phyloP scores from a whole-genome alignment of 352 stramenopile genomes.

The Pythium oligandrum region DNA sequence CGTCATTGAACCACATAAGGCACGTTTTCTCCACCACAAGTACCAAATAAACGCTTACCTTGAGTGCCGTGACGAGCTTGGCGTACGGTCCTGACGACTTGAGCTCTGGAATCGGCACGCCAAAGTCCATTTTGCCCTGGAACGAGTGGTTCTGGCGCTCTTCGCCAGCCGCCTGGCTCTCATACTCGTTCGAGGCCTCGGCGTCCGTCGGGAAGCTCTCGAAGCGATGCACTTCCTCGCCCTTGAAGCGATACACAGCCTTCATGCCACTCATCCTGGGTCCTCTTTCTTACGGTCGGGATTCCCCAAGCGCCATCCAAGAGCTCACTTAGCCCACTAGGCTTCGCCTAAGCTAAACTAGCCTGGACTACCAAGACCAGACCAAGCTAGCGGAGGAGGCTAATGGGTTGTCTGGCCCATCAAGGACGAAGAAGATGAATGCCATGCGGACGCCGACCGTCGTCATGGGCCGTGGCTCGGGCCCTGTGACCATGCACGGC shows the following conservation, averaged over 20 bases:
- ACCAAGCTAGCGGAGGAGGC: no score
- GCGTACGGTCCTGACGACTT: slow-evolving; percentile 67
- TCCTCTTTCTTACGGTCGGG: no score
- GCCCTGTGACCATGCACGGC: slow-evolving; percentile 1
- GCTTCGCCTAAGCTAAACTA: slow-evolving; percentile 4
- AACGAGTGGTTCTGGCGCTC: slow-evolving; percentile 62
- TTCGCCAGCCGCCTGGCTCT: slow-evolving; percentile 22
- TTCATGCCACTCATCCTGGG: slow-evolving; percentile 26
- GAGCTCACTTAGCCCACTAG: neutral
- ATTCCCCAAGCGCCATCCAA: no score
- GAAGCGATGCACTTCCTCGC: slow-evolving; percentile 62
- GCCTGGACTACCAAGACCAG: neutral
- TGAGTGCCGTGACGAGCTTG: slow-evolving; percentile 65
- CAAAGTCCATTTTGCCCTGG: slow-evolving; percentile 60
- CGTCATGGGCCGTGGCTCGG: neutral
- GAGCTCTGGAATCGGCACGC: slow-evolving; percentile 51
- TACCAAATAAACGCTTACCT: slow-evolving; percentile 25
- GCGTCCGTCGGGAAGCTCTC: slow-evolving; percentile 49
- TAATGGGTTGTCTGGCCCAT: no score
- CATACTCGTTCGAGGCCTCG: slow-evolving; percentile 72
- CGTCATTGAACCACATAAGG: no score
- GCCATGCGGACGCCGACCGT: no score
- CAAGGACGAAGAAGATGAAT: no score
- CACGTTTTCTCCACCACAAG: no score
- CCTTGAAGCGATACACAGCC: slow-evolving; percentile 61